phyloP scores from a whole-genome alignment of 139 green algal species.

The Deuterostichococcus epilithicus region DNA sequence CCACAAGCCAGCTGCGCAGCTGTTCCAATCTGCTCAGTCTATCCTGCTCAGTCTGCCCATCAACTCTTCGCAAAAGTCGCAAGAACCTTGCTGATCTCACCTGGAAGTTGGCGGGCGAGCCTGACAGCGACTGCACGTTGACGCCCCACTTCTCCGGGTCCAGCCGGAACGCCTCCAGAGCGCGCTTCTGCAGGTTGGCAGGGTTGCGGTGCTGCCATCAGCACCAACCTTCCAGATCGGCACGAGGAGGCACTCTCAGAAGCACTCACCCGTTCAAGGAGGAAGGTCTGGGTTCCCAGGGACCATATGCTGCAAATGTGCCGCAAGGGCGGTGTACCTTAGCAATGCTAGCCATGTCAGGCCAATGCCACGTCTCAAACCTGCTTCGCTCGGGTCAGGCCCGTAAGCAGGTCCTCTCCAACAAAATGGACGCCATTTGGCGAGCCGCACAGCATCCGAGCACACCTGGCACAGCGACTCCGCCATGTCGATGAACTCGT shows the following conservation, averaged over 20 bases:
- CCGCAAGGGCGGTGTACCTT: no score
- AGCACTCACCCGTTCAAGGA: no score
- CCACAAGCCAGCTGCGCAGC: not conserved
- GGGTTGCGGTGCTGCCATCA: no score
- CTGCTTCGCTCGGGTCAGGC: no score
- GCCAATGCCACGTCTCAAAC: no score
- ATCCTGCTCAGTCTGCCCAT: not conserved
- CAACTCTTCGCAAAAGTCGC: not conserved
- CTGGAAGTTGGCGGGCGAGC: slow-evolving; percentile 96
- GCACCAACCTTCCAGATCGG: no score
- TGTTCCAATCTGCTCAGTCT: not conserved
- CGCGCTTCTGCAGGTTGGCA: slow-evolving; percentile 71
- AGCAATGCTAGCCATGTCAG: no score
- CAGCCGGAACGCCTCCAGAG: slow-evolving; percentile 85
- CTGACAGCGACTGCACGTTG: slow-evolving; percentile 95
- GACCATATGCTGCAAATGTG: no score
- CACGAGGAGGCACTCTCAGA: no score
- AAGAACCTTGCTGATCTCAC: slow-evolving; percentile 28
- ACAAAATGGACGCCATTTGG: not conserved
- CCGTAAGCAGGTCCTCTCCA: slow-evolving; percentile 24
- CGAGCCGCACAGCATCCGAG: not conserved
- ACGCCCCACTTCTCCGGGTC: slow-evolving; percentile 91
- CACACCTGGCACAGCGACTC: slow-evolving; percentile 82
- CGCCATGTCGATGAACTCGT: slow-evolving; percentile 96
- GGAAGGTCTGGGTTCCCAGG: no score